Percentiles rank a stretch among this genome's conserved stretches.
phyloP scores from a whole-genome alignment of 495 filamentous ascomycete genomes.

The Aspergillus egyptiacus region DNA sequence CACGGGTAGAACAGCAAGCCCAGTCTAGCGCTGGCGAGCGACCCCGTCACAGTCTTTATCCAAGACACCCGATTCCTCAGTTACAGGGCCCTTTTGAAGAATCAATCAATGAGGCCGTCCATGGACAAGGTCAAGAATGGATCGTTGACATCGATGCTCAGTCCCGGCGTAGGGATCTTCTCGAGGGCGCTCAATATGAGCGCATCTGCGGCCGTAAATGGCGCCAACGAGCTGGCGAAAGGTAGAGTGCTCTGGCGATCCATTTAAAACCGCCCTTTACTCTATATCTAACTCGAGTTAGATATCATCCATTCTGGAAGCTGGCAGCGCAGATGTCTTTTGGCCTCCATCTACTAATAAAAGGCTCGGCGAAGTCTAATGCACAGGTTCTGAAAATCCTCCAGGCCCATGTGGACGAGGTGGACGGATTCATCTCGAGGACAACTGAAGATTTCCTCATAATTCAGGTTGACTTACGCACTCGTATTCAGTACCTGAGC shows the following conservation, averaged over 20 bases:
- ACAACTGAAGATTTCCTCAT: conserved; percentile 80
- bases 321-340: conserved; percentile 89
- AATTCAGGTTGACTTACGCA: conserved; percentile 68
- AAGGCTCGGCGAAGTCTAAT: conserved; percentile 81
- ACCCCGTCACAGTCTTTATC: conserved; percentile 27
- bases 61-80: conserved; percentile 70
- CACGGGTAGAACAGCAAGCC: conserved; percentile 3
- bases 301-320: conserved; percentile 83
- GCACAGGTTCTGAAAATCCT: conserved; percentile 82
- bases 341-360: conserved; percentile 82
- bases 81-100: conserved; percentile 94
- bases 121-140: conserved; percentile 41
- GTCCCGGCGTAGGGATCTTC: conserved; percentile 58
- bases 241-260: conserved; percentile 20
- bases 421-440: conserved; percentile 82
- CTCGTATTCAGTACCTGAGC: conserved; percentile 68
- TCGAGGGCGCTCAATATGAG: conserved; percentile 60
- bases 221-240: conserved; percentile 60
- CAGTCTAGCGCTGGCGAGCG: background rate
- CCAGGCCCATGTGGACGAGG: conserved; percentile 85
- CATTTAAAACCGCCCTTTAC: background rate
- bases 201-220: conserved; percentile 64
- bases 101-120: conserved; percentile 68
- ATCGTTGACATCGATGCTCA: conserved; percentile 58
- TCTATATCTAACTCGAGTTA: conserved; percentile 12